phyloP scores from a whole-genome alignment of 2,329 filamentous ascomycete species.

The Chrysosporium queenslandicum region DNA sequence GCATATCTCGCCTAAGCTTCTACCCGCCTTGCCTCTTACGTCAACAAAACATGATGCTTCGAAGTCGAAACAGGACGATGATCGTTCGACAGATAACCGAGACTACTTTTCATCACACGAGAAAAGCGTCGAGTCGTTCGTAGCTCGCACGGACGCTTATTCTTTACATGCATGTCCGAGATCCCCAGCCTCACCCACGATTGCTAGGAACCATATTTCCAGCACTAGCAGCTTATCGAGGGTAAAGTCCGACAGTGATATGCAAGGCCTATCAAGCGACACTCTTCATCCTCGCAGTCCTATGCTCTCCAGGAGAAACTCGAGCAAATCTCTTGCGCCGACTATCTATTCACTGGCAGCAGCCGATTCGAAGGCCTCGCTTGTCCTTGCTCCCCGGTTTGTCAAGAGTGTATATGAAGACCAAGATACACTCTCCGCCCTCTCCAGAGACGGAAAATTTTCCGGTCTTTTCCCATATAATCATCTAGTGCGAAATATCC shows the following conservation, averaged over 20 bases:
- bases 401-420: conserved; percentile 40
- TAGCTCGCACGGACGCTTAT: conserved; percentile 36
- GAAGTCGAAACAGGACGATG: background rate
- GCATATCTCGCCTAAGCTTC: background rate
- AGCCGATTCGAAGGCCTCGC: conserved; percentile 37
- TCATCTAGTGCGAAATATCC: conserved; percentile 39
- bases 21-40: conserved; percentile 1
- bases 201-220: conserved; percentile 33
- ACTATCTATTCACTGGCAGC: conserved; percentile 40
- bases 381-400: conserved; percentile 35
- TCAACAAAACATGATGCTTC: background rate
- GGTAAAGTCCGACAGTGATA: conserved; percentile 35
- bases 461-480: conserved; percentile 39
- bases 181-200: conserved; percentile 34
- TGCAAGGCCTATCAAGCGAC: conserved; percentile 25
- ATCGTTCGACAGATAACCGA: no score
- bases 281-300: conserved; percentile 22
- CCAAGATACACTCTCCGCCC: conserved; percentile 34
- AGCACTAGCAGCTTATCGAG: conserved; percentile 37
- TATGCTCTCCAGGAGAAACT: conserved; percentile 19
- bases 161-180: conserved; percentile 31
- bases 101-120: conserved; percentile 24
- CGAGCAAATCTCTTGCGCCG: conserved; percentile 33
- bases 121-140: conserved; percentile 32
- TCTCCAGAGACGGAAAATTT: conserved; percentile 36